Base-by-base conservation (phyloP, 371 early-diverging fungal species). In the Choanephora cucurbitarum region DNA sequence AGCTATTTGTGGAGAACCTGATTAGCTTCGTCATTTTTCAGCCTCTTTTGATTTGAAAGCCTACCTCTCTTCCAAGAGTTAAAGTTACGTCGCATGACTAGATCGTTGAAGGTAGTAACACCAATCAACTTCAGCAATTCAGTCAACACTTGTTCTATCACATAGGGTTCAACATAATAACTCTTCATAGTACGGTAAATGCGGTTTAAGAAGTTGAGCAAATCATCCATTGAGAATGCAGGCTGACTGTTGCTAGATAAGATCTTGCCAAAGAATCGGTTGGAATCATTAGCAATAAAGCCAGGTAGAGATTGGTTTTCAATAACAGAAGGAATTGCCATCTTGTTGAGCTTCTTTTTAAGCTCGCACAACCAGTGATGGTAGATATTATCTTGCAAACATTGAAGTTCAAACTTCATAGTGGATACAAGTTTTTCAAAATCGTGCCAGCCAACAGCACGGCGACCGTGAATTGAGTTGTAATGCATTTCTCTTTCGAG, bases 241-340 rank as follows among this genome's bases (percentile, higher is more conserved):
- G 88, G 86, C 40, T 87, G 85, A 4, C 85, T 80, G 13, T 86
- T 81, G 5, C 88, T 81, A 0, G 87, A 70, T 66, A 95, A 75
- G 18, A 90, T 73, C 66, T 89, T 88, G 70, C 86, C 87, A 70
- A 92, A 85, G 72, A 96, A 90, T 3, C 94, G 88, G 50, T 83
- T 90, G 18, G 88, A 86, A 42, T 97, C 95, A 65, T 85, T 94
- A 55, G 93, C 90, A 51, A 90, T 86, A 64, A 94, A 94, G 3
- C 93, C 94, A 7, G 95, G 94, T 13, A 95, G 77, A 1, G 91
- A 89, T 70, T 95, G 94, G 69, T 87, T 86, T 69, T 95, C 97
- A 44, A 96, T 92, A 19, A 95, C 87, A 23, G 93, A 94, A 11
- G 96, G 95, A 24, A 97, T 91, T 54, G 93, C 90, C 88, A 97